phyloP scores from a whole-genome alignment of 495 filamentous ascomycete species.

The Penicillium manginii region DNA sequence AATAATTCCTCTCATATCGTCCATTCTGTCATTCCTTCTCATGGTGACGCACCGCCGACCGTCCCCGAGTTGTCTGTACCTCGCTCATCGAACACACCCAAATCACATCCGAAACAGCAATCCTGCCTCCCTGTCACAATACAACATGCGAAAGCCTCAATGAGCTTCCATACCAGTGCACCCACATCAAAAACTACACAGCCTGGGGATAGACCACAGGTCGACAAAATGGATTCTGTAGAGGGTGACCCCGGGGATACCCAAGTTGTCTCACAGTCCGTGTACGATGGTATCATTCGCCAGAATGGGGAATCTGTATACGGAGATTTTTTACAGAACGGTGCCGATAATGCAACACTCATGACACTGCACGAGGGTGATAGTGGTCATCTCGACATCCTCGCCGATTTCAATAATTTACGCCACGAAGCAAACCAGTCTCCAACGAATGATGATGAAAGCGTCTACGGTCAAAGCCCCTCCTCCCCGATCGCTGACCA shows the following conservation, averaged over 20 bases:
- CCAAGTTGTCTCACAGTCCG: conserved; percentile 56
- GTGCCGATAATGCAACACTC: conserved; percentile 38
- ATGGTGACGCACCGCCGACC: conserved; percentile 13
- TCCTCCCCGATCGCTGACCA: conserved; percentile 43
- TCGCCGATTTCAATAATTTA: conserved; percentile 43
- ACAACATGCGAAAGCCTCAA: conserved; percentile 26
- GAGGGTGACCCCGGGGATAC: conserved; percentile 49
- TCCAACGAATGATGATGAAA: conserved; percentile 44
- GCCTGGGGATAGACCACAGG: conserved; percentile 11
- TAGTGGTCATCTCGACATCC: conserved; percentile 52
- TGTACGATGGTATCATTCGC: conserved; percentile 51
- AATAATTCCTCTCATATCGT: conserved; percentile 1
- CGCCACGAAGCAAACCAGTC: conserved; percentile 28
- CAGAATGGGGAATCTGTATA: conserved; percentile 38
- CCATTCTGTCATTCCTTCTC: conserved; percentile 3
- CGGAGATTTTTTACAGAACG: conserved; percentile 21
- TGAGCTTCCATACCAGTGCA: conserved; percentile 10
- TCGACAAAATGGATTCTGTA: conserved; percentile 38
- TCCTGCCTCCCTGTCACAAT: neutral
- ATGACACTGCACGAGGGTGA: conserved; percentile 50
- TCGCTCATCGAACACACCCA: conserved; percentile 15
- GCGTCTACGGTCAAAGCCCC: conserved; percentile 39
- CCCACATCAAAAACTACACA: conserved; percentile 8
- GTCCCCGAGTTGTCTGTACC: conserved; percentile 6
- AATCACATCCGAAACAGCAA: neutral